Evolutionary conservation across 2,329 filamentous ascomycete genomes (phyloP).

Genomic region (Zelopaecilomyces penicillatus): DNA sequence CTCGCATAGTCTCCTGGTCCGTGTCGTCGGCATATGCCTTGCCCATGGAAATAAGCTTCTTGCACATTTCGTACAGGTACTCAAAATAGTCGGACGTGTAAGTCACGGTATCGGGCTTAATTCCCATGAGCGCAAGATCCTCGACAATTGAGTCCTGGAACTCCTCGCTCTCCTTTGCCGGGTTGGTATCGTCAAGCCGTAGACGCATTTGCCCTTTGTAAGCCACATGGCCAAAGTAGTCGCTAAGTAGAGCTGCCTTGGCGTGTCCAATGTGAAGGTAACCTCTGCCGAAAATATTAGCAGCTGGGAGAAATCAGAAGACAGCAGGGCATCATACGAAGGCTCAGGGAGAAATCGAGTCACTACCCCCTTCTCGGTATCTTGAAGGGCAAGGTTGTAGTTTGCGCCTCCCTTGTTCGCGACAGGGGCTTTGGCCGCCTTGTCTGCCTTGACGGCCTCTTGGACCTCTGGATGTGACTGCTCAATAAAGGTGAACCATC

Average conservation of each 20-base stretch:
- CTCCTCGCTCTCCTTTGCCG: constrained; percentile 93
- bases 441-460: constrained; percentile 59
- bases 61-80: constrained; percentile 75
- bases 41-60: constrained; percentile 77
- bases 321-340: constrained; percentile 47
- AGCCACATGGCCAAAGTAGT: constrained; percentile 92
- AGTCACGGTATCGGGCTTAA: constrained; percentile 77
- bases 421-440: constrained; percentile 60
- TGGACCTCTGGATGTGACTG: constrained; percentile 70
- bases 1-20: constrained; percentile 76
- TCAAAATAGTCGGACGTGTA: constrained; percentile 97
- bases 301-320: not conserved
- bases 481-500: constrained; percentile 86
- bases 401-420: constrained; percentile 71
- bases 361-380: constrained; percentile 81
- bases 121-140: constrained; percentile 83
- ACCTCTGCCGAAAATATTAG: constrained; percentile 38
- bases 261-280: constrained; percentile 95
- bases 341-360: constrained; percentile 92
- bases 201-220: constrained; percentile 87
- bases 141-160: constrained; percentile 90
- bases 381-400: constrained; percentile 81
- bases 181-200: constrained; percentile 96
- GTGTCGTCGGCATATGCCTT: constrained; percentile 94
- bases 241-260: constrained; percentile 86